A percentile compares a stretch with the other conserved stretches of the same genome.
These are phyloP conservation scores for Bipolaris victoriae DNA, from an alignment of 2,329 filamentous ascomycete species.

Conservation along the genomic window DNA sequence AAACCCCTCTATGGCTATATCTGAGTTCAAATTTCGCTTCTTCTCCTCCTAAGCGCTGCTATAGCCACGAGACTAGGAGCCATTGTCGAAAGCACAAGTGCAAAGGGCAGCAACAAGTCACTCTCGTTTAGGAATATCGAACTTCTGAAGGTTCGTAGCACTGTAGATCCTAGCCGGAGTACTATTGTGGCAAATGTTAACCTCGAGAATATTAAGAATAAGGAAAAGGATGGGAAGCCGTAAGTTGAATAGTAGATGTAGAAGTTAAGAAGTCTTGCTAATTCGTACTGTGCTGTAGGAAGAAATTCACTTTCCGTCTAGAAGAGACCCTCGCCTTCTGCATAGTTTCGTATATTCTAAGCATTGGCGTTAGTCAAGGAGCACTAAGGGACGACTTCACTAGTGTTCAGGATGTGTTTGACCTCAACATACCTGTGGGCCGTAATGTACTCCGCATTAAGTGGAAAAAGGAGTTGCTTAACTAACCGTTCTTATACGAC, in stretches of 20 bases:
- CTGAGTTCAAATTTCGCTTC: conserved; percentile 24
- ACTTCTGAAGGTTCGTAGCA: conserved; percentile 27
- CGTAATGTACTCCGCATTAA: conserved; percentile 22
- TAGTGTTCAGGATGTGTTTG: conserved; percentile 25
- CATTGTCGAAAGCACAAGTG: conserved; percentile 10
- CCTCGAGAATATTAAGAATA: conserved; percentile 29
- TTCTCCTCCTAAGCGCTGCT: conserved; percentile 30
- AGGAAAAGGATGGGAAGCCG: conserved; percentile 22
- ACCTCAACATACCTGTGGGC: conserved; percentile 20
- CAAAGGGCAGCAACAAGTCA: conserved; percentile 9
- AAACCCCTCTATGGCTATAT: conserved; percentile 28
- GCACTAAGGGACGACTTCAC: conserved; percentile 23
- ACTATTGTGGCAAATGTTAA: conserved; percentile 28
- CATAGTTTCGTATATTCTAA: conserved; percentile 25
- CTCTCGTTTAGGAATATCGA: conserved; percentile 28
- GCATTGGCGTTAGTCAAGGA: conserved; percentile 16
- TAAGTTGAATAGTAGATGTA: conserved; percentile 17
- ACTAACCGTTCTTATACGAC: conserved; percentile 24
- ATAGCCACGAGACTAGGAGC: conserved; percentile 25
- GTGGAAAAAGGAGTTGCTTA: conserved; percentile 24
- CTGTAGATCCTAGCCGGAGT: conserved; percentile 16
- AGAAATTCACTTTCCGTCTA: conserved; percentile 28
- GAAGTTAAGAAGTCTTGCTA: conserved; percentile 10
- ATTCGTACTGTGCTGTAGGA: conserved; percentile 16
- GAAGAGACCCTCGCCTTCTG: conserved; percentile 23